Evolutionary conservation across 345 rosid genomes (phyloP).

Genomic region (Acer yangbiense): DNA sequence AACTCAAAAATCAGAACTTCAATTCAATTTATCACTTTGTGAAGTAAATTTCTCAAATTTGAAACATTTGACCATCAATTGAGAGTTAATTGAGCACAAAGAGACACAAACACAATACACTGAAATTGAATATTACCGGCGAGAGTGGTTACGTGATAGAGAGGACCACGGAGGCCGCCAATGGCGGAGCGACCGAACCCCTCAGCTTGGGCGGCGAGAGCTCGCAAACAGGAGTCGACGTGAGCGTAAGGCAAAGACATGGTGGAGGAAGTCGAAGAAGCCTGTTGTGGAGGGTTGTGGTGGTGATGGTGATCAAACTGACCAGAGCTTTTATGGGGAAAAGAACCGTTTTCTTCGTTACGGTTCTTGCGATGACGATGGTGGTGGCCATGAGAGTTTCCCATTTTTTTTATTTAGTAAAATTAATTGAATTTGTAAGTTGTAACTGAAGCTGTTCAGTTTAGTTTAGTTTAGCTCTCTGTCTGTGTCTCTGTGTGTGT

Average conservation of each 20-base stretch:
- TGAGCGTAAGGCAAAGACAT: slow-evolving; percentile 60
- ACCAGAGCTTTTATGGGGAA: background rate
- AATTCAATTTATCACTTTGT: background rate
- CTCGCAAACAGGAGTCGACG: slow-evolving; percentile 70
- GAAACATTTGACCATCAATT: background rate
- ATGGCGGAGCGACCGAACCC: slow-evolving; percentile 84
- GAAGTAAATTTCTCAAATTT: background rate
- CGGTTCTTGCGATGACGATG: slow-evolving; percentile 34
- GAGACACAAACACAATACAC: background rate
- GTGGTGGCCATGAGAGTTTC: slow-evolving; percentile 42
- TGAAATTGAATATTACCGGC: slow-evolving; percentile 41
- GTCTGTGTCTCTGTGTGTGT: background rate
- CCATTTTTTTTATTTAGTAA: slow-evolving; percentile 31
- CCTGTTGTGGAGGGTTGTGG: too few relatives aligned
- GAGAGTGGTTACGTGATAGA: slow-evolving; percentile 68
- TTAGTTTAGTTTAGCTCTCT: too few relatives aligned
- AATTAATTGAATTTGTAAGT: background rate
- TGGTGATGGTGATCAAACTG: slow-evolving; percentile 17
- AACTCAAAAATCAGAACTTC: background rate
- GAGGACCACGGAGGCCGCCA: slow-evolving; percentile 78
- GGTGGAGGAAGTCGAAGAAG: slow-evolving; percentile 14
- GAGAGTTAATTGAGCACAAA: background rate
- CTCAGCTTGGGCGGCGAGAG: slow-evolving; percentile 84
- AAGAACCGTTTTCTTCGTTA: slow-evolving; percentile 18
- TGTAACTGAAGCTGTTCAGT: background rate